Evolutionary conservation across 768 basidiomycete genomes (phyloP).

Genomic region (Leccinum rimulosum): DNA sequence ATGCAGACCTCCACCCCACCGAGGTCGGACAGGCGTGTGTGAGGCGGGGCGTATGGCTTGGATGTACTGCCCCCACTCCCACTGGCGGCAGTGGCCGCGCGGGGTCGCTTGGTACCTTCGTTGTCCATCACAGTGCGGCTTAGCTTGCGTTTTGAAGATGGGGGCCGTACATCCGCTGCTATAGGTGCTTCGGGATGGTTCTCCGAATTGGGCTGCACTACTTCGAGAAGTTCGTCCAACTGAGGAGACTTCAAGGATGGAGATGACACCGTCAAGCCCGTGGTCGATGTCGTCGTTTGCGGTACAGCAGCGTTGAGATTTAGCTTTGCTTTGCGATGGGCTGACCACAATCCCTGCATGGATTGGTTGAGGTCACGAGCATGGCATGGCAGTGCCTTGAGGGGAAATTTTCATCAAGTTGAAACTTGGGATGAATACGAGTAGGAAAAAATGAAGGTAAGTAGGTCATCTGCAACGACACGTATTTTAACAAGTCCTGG

Average conservation of each 20-base stretch:
- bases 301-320: slow-evolving; percentile 53
- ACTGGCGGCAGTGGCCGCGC: slow-evolving; percentile 33
- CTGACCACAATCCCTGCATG: slow-evolving; percentile 78
- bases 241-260: background rate
- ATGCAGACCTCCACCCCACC: too few relatives aligned
- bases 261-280: background rate
- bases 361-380: slow-evolving; percentile 54
- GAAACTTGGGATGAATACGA: too few relatives aligned
- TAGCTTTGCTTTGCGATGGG: slow-evolving; percentile 59
- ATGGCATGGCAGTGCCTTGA: too few relatives aligned
- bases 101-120: slow-evolving; percentile 54
- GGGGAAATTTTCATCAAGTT: too few relatives aligned
- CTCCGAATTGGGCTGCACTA: background rate
- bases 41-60: slow-evolving; percentile 60
- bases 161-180: slow-evolving; percentile 10
- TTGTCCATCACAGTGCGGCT: slow-evolving; percentile 44
- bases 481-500: too few relatives aligned
- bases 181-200: background rate
- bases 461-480: too few relatives aligned
- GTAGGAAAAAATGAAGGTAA: too few relatives aligned
- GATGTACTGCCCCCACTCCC: slow-evolving; percentile 16
- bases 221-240: background rate
- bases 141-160: slow-evolving; percentile 55
- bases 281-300: background rate
- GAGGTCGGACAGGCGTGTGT: slow-evolving; percentile 10